A percentile compares a stretch with the other conserved stretches of the same genome.
Evolutionary conservation across 331 rosid genomes (phyloP).

Genomic region (Quercus tomentella): DNA sequence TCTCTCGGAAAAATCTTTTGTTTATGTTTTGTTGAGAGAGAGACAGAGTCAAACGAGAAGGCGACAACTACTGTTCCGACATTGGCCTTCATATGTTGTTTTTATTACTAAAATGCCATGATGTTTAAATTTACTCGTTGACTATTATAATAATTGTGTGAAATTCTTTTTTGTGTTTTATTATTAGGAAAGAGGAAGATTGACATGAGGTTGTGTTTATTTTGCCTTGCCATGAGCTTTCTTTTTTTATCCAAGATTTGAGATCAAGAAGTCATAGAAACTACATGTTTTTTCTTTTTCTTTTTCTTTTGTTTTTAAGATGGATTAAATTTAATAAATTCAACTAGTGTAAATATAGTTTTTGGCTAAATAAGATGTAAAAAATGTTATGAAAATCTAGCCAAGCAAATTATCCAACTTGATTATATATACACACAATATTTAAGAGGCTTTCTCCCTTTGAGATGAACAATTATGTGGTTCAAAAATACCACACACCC

Average conservation of each 20-base stretch:
- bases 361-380: no score
- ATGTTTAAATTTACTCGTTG: neutral
- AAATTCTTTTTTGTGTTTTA: neutral
- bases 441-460: no score
- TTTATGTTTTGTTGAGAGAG: neutral
- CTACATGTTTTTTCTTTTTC: no score
- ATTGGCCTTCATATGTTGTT: neutral
- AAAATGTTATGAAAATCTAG: no score
- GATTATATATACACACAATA: no score
- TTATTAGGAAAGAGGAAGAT: neutral
- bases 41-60: neutral
- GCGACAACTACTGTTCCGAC: neutral
- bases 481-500: no score
- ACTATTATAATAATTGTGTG: neutral
- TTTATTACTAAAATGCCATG: slow-evolving; percentile 12
- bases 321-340: no score
- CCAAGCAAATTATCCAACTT: no score
- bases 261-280: no score
- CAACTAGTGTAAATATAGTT: no score
- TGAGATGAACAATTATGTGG: no score
- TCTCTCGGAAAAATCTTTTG: neutral
- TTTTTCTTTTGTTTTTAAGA: no score
- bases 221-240: neutral
- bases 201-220: neutral
- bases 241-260: neutral